A percentile compares a stretch with the other conserved stretches of the same genome.
Evolutionary conservation across 306 rosid species (phyloP).

Genomic region (Dalbergia oliveri): DNA sequence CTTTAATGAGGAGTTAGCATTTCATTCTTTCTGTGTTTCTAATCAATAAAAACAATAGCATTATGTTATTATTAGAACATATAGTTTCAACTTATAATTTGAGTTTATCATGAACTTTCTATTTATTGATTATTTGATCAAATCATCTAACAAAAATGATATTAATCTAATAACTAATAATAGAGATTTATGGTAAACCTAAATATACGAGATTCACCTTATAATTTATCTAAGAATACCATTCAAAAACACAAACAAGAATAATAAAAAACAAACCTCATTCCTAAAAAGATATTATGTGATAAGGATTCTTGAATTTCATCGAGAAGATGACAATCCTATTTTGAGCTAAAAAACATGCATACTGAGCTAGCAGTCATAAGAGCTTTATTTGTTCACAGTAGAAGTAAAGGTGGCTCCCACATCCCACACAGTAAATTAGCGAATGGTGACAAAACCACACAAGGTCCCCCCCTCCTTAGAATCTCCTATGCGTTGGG

Average conservation of each 20-base stretch:
- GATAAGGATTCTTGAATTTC: conserved; percentile 17
- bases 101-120: too few relatives aligned
- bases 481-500: conserved; percentile 13
- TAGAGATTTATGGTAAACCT: too few relatives aligned
- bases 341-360: not conserved
- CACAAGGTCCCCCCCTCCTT: not conserved
- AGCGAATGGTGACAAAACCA: conserved; percentile 25
- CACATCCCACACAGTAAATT: conserved; percentile 46
- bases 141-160: too few relatives aligned
- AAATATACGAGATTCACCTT: too few relatives aligned
- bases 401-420: conserved; percentile 40
- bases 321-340: conserved; percentile 35
- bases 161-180: too few relatives aligned
- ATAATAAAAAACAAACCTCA: not conserved
- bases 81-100: too few relatives aligned
- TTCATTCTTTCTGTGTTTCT: not conserved
- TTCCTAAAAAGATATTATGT: too few relatives aligned
- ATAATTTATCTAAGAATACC: too few relatives aligned
- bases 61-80: too few relatives aligned
- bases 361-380: not conserved
- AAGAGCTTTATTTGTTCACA: conserved; percentile 15
- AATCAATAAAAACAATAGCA: conserved; percentile 3
- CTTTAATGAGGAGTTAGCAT: not conserved
- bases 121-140: too few relatives aligned
- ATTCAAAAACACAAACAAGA: not conserved